phyloP scores from a whole-genome alignment of 441 rosid species.

The Dalechampia spathulata region DNA sequence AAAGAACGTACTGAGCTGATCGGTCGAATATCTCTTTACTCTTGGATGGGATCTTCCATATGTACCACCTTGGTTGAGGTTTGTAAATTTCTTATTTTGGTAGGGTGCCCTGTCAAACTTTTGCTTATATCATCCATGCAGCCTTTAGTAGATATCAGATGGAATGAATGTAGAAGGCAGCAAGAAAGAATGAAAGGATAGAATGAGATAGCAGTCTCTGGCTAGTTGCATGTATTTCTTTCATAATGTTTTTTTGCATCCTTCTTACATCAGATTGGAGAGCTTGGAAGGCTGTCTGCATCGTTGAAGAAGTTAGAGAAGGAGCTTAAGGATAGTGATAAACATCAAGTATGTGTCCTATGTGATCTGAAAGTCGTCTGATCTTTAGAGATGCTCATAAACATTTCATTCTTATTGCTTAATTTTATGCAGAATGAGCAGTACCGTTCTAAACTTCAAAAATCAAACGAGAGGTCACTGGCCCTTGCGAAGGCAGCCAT shows the following conservation, averaged over 20 bases:
- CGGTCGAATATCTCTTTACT: slow-evolving; percentile 86
- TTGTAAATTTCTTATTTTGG: slow-evolving; percentile 12
- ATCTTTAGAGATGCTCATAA: background rate
- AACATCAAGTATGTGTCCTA: slow-evolving; percentile 41
- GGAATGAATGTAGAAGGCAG: no score
- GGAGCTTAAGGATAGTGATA: slow-evolving; percentile 54
- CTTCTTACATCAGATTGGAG: slow-evolving; percentile 48
- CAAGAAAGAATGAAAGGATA: background rate
- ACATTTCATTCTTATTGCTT: slow-evolving; percentile 1
- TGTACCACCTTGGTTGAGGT: slow-evolving; percentile 91
- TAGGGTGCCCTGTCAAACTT: background rate
- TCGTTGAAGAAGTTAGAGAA: slow-evolving; percentile 77
- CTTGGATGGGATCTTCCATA: slow-evolving; percentile 83
- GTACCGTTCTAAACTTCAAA: slow-evolving; percentile 62
- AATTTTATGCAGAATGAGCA: slow-evolving; percentile 49
- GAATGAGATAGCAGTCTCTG: background rate
- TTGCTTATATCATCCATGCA: background rate
- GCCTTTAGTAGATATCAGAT: background rate
- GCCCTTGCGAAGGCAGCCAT: slow-evolving; percentile 75
- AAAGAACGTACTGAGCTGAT: slow-evolving; percentile 77
- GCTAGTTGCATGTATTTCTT: background rate
- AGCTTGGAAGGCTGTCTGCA: slow-evolving; percentile 78
- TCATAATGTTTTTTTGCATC: background rate
- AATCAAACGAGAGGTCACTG: slow-evolving; percentile 78
- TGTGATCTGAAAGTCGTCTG: background rate